Conservation (phyloP, 2,329 filamentous ascomycete species). For the Zasmidium citrigriseum region DNA sequence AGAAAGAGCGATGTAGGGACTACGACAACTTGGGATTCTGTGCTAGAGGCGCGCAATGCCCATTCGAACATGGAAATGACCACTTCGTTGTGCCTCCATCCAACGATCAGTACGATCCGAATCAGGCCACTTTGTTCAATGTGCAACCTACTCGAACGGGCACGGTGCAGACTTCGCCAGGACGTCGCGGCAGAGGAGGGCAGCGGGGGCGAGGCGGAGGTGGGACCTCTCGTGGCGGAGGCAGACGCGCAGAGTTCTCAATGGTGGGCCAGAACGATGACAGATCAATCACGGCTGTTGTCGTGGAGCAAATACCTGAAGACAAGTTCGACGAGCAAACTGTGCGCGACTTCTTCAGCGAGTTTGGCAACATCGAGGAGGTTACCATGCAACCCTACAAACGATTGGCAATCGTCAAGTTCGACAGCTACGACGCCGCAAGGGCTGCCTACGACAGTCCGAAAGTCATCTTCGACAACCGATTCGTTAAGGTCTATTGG, state of each 20-base stretch:
- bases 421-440: slow-evolving; percentile 64
- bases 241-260: slow-evolving; percentile 62
- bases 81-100: slow-evolving; percentile 43
- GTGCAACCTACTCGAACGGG: slow-evolving; percentile 24
- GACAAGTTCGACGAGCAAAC: slow-evolving; percentile 66
- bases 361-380: slow-evolving; percentile 68
- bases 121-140: slow-evolving; percentile 48
- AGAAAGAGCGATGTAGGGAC: slow-evolving; percentile 61
- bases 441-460: slow-evolving; percentile 73
- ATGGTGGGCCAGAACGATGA: slow-evolving; percentile 64
- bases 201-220: slow-evolving; percentile 37
- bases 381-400: slow-evolving; percentile 68
- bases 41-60: slow-evolving; percentile 65
- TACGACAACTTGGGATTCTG: slow-evolving; percentile 75
- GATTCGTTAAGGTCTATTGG: slow-evolving; percentile 86
- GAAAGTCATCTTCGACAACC: slow-evolving; percentile 79
- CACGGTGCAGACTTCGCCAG: slow-evolving; percentile 17
- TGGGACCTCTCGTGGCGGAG: slow-evolving; percentile 31
- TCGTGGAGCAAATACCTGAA: slow-evolving; percentile 76
- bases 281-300: slow-evolving; percentile 65
- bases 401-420: slow-evolving; percentile 70
- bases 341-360: slow-evolving; percentile 68
- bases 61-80: slow-evolving; percentile 67
- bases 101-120: slow-evolving; percentile 57
- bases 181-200: slow-evolving; percentile 43